Evolutionary conservation across 208 protist species (phyloP).

Genomic region (Trypanosoma boissoni): DNA sequence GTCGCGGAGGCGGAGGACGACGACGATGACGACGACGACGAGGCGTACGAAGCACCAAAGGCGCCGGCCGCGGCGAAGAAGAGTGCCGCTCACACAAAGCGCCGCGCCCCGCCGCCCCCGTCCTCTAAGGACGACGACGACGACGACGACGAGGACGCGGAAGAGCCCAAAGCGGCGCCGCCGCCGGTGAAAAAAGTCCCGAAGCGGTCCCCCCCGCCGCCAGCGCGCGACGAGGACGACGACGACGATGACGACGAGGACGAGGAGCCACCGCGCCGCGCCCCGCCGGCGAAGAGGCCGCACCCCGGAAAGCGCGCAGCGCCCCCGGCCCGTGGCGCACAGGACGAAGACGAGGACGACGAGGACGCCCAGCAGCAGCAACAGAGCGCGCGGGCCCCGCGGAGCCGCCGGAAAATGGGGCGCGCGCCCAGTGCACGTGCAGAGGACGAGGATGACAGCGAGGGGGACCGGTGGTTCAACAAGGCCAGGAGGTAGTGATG

Average conservation of each 20-base stretch:
- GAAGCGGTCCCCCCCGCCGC: constrained; percentile 9
- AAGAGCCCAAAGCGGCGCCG: constrained; percentile 3
- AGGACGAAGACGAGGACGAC: constrained; percentile 7
- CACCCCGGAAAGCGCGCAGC: background rate
- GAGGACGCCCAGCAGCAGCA: background rate
- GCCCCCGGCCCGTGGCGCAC: background rate
- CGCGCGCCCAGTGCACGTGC: constrained; percentile 1
- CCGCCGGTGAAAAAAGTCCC: constrained; percentile 23
- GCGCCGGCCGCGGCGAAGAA: background rate
- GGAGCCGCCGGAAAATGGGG: constrained; percentile 12
- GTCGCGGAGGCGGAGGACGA: background rate
- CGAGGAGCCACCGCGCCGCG: background rate
- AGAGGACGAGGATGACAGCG: background rate
- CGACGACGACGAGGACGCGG: constrained; percentile 16
- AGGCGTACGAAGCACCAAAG: background rate
- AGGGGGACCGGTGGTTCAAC: constrained; percentile 22
- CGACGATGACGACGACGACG: background rate
- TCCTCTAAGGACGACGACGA: constrained; percentile 2
- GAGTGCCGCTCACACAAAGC: background rate
- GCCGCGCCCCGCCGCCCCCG: constrained; percentile 6
- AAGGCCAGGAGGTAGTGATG: constrained; percentile 3
- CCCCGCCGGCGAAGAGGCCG: background rate
- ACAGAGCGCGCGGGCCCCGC: background rate
- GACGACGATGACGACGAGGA: constrained; percentile 14
- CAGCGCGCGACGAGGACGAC: constrained; percentile 1